Evolutionary conservation across 192 early-diverging fungal species (phyloP), one percentile per base, ranked within the genome.

Genomic region (Rhizoclosmatium globosum): DNA sequence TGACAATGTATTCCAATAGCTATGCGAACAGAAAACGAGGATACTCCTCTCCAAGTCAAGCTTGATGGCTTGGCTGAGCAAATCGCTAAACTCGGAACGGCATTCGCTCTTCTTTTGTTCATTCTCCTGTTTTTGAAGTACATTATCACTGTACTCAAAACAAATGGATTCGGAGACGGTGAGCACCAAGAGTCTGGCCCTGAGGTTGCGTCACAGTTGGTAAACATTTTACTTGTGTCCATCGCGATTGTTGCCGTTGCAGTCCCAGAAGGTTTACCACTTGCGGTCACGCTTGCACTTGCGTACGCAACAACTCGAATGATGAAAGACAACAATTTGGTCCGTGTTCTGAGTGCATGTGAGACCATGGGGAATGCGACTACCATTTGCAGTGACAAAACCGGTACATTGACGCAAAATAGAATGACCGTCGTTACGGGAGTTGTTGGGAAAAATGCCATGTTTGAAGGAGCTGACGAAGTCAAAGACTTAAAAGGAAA

Each of bases 331-430:
- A 97, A 97, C 71, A 98, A 98, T 84, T 85, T 99, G 17, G 98
- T 99, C 21, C 92, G 98, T 43, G 92, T 98, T 48, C 87, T 99
- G 23, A 92, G 94, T 41, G 95, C 98, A 6, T 99, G 98, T 83
- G 98, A 99, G 83, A 98, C 97, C 39, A 99, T 99, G 98, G 89
- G 89, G 41, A 97, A 96, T 77, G 98, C 98, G 13, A 99, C 97
- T 7, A 98, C 97, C 0, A 91, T 99, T 39, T 99, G 98, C 84
- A 97, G 95, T 15, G 98, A 99, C 87, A 99, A 99, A 85, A 99
- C 98, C 0, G 98, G 98, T 43, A 99, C 98, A 4, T 85, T 99
- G 64, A 99, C 98, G 2, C 94, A 97, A 75, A 99, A 99, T 87
- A 88, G 92, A 57, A 99, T 99, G 98, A 96, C 96, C 0, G 95